A percentile compares a stretch with the other conserved stretches of the same genome.
These are phyloP conservation scores for Solioccasus polychromus DNA, from an alignment of 768 basidiomycete species.

Conservation along the genomic window DNA sequence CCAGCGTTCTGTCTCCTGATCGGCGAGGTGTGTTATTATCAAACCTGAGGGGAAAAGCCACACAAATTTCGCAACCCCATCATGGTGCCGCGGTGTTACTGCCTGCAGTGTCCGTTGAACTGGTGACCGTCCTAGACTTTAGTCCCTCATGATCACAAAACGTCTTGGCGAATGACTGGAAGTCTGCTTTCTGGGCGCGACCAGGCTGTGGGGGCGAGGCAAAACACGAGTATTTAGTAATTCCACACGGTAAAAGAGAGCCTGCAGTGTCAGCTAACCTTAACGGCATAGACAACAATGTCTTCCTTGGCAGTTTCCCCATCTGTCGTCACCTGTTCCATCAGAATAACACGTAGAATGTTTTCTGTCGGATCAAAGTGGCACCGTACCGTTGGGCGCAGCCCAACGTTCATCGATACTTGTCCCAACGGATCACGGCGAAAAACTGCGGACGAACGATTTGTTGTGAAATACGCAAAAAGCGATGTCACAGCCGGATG, in stretches of 20 bases:
- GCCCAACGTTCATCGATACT: slow-evolving; percentile 63
- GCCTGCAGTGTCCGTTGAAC: not conserved
- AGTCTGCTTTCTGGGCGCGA: slow-evolving; percentile 49
- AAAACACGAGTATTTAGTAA: not conserved
- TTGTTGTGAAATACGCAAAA: not conserved
- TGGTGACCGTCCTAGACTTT: slow-evolving; percentile 13
- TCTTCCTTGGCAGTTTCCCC: slow-evolving; percentile 32
- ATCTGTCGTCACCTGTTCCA: slow-evolving; percentile 40
- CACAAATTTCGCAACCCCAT: slow-evolving; percentile 2
- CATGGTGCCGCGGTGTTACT: slow-evolving; percentile 12
- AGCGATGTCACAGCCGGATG: slow-evolving; percentile 1
- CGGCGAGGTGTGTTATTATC: slow-evolving; percentile 6
- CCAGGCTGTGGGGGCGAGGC: slow-evolving; percentile 24
- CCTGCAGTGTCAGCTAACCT: slow-evolving; percentile 39
- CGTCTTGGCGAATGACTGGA: slow-evolving; percentile 49
- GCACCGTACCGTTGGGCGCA: slow-evolving; percentile 55
- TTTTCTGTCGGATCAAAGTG: slow-evolving; percentile 55
- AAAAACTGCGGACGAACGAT: slow-evolving; percentile 45
- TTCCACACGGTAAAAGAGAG: not conserved
- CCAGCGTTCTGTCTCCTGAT: slow-evolving; percentile 21
- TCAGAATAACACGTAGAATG: slow-evolving; percentile 52
- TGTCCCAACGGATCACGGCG: slow-evolving; percentile 69
- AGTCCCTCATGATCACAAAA: slow-evolving; percentile 39
- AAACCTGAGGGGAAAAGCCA: slow-evolving; percentile 1
- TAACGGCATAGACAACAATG: slow-evolving; percentile 61